A percentile compares a stretch with the other conserved stretches of the same genome.
Evolutionary conservation across 441 rosid species (phyloP).

Genomic region (Brassica hybrid): DNA sequence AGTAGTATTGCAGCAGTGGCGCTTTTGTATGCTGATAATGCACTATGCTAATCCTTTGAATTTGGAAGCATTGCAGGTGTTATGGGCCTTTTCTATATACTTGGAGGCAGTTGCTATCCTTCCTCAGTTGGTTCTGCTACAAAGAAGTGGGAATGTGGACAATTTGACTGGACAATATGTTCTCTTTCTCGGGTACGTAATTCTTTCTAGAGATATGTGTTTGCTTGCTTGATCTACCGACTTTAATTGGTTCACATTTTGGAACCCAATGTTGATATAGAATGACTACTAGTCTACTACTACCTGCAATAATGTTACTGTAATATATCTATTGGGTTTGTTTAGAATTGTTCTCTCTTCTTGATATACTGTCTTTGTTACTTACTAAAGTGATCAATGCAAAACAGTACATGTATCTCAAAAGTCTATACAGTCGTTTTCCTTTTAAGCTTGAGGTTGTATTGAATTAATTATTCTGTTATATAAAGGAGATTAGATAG

Average conservation of each 20-base stretch:
- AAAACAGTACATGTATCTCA: not conserved
- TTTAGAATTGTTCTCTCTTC: too few relatives aligned
- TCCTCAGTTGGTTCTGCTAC: constrained; percentile 92
- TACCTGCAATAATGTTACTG: too few relatives aligned
- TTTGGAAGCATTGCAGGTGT: constrained; percentile 10
- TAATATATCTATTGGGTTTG: too few relatives aligned
- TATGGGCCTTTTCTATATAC: constrained; percentile 94
- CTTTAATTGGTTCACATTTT: not conserved
- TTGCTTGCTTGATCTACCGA: constrained; percentile 11
- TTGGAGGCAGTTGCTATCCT: constrained; percentile 97
- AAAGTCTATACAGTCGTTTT: not conserved
- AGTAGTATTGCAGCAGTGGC: too few relatives aligned
- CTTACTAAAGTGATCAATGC: not conserved
- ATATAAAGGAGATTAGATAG: not conserved
- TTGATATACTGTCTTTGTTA: not conserved
- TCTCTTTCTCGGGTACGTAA: not conserved
- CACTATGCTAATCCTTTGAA: constrained; percentile 17
- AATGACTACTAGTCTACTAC: not conserved
- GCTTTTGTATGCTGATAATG: not conserved
- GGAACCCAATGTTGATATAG: not conserved
- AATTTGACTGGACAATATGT: too few relatives aligned
- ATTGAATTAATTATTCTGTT: too few relatives aligned
- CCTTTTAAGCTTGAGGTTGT: not conserved
- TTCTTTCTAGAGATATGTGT: not conserved
- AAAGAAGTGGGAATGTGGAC: constrained; percentile 89